Evolutionary conservation across 1,284 basidiomycete species (phyloP).

Genomic region (Ustilago curta): DNA sequence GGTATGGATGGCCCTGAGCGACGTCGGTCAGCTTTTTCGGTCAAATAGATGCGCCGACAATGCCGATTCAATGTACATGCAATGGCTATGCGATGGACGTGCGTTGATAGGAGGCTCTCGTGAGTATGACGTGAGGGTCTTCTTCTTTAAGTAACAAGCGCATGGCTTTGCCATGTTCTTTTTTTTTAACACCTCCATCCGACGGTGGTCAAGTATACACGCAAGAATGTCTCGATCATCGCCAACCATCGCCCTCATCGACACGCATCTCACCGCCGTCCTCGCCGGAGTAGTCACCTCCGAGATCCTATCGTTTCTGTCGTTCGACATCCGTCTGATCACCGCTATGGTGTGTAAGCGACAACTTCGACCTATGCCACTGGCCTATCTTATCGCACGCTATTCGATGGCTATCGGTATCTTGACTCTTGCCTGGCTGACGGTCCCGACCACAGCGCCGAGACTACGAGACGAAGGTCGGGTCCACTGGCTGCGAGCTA

Average conservation of each 20-base stretch:
- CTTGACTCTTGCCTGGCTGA: slow-evolving; percentile 11
- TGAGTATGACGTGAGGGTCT: too few species aligned
- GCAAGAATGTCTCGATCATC: neutral
- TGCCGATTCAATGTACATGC: too few species aligned
- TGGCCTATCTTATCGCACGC: slow-evolving; percentile 30
- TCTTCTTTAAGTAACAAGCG: too few species aligned
- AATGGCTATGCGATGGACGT: too few species aligned
- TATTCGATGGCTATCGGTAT: slow-evolving; percentile 19
- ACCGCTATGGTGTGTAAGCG: slow-evolving; percentile 19
- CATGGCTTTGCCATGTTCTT: too few species aligned
- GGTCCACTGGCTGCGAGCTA: neutral
- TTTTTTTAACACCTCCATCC: too few species aligned
- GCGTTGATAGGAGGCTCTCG: too few species aligned
- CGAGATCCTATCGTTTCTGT: slow-evolving; percentile 33
- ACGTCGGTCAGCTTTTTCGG: too few species aligned
- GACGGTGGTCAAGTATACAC: neutral
- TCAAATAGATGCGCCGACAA: too few species aligned
- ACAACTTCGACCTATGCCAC: slow-evolving; percentile 14
- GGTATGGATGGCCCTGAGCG: too few species aligned
- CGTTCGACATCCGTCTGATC: slow-evolving; percentile 30
- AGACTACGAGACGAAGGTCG: neutral
- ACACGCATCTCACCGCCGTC: slow-evolving; percentile 30
- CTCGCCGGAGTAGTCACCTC: slow-evolving; percentile 25
- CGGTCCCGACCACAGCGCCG: neutral
- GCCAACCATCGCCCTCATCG: slow-evolving; percentile 7